Evolutionary conservation across 495 filamentous ascomycete species (phyloP).

Genomic region (Penicillium salamii): DNA sequence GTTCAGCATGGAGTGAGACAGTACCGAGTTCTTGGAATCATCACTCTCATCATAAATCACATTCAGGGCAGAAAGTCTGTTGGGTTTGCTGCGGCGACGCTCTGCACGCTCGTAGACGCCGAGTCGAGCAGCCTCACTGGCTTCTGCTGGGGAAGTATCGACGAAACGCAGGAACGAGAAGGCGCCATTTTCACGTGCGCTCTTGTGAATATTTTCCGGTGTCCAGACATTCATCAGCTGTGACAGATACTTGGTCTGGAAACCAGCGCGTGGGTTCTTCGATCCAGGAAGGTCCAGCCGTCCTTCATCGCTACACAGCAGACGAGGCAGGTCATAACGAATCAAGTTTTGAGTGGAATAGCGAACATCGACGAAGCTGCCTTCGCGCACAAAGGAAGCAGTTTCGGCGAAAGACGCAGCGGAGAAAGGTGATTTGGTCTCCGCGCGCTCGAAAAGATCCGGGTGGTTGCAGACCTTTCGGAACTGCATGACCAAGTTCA

Average conservation of each 20-base stretch:
- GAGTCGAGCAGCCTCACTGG: conserved; percentile 60
- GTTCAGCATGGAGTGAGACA: conserved; percentile 75
- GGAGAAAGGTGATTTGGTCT: conserved; percentile 82
- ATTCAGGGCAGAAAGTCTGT: conserved; percentile 51
- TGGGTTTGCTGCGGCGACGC: conserved; percentile 43
- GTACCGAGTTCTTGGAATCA: conserved; percentile 43
- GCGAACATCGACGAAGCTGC: conserved; percentile 68
- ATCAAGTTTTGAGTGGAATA: conserved; percentile 89
- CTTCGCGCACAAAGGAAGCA: conserved; percentile 89
- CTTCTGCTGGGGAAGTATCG: conserved; percentile 71
- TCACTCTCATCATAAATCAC: conserved; percentile 58
- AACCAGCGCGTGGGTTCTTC: conserved; percentile 72
- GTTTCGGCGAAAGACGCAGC: conserved; percentile 86
- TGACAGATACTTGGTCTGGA: conserved; percentile 66
- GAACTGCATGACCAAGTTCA: conserved; percentile 99
- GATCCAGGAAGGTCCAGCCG: conserved; percentile 73
- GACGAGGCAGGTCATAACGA: conserved; percentile 74
- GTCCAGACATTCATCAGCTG: conserved; percentile 89
- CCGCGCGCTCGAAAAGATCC: conserved; percentile 92
- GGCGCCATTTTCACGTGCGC: conserved; percentile 50
- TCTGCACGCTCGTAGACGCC: conserved; percentile 64
- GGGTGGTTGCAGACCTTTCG: conserved; percentile 99
- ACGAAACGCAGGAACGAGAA: conserved; percentile 93
- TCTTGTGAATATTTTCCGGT: conserved; percentile 69
- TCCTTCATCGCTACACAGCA: conserved; percentile 74